Percentiles rank a stretch among this genome's conserved stretches.
Conservation (phyloP, 345 rosid genomes). For the Eucalyptus camaldulensis region DNA sequence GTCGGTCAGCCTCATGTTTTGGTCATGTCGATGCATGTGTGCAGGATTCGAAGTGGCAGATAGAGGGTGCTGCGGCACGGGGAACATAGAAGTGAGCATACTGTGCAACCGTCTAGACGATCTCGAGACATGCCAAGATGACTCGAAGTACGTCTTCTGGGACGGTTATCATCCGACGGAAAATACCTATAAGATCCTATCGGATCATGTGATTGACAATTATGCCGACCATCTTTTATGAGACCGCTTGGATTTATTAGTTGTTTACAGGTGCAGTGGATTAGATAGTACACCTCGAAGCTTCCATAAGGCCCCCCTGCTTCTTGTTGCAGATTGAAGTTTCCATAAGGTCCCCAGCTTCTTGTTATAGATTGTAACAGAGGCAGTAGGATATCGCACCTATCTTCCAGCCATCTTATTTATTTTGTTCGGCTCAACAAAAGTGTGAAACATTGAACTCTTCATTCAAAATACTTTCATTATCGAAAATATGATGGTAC, state of each 20-base stretch:
- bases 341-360: neutral
- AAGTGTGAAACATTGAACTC: neutral
- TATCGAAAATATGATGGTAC: neutral
- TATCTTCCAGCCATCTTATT: neutral
- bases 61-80: slow-evolving; percentile 78
- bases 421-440: neutral
- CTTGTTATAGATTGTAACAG: neutral
- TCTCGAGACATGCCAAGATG: slow-evolving; percentile 17
- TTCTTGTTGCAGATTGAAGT: too few species aligned
- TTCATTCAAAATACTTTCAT: neutral
- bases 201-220: neutral
- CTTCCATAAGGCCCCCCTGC: neutral
- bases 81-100: slow-evolving; percentile 39
- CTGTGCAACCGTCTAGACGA: slow-evolving; percentile 24
- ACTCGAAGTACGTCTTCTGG: slow-evolving; percentile 53
- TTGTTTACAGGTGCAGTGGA: neutral
- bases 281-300: neutral
- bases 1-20: neutral
- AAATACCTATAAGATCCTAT: slow-evolving; percentile 24
- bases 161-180: slow-evolving; percentile 76
- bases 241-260: neutral
- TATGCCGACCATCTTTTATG: neutral
- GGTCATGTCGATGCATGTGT: neutral
- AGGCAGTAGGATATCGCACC: neutral
- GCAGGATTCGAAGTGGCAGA: slow-evolving; percentile 44